These are phyloP conservation scores for Nowakowskiella sp. DNA, from an alignment of 192 early-diverging fungal species.

Conservation along the genomic window DNA sequence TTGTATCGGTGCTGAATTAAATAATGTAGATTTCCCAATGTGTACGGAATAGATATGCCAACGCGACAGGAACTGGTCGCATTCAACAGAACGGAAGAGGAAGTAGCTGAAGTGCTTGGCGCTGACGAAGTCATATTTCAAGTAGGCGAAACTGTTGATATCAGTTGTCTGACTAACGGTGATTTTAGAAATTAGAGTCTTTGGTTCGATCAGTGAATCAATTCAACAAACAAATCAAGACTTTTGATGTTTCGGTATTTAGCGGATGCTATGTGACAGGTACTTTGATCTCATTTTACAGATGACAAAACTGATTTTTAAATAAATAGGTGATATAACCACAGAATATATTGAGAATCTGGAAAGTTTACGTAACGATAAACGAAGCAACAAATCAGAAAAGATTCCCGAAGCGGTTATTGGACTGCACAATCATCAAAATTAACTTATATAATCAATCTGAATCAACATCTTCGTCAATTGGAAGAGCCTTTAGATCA, in stretches of 20 bases:
- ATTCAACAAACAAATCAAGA: conserved; percentile 73
- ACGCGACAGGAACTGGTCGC: conserved; percentile 88
- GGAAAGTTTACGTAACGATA: too few relatives aligned
- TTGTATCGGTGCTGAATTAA: background rate
- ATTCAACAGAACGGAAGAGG: conserved; percentile 62
- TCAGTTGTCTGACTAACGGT: background rate
- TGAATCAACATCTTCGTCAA: too few relatives aligned
- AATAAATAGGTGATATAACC: too few relatives aligned
- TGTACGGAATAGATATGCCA: conserved; percentile 99
- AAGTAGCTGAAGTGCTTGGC: conserved; percentile 81
- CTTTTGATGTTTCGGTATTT: conserved; percentile 97
- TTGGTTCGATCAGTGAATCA: conserved; percentile 74
- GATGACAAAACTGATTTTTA: too few relatives aligned
- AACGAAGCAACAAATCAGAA: too few relatives aligned
- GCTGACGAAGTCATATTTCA: conserved; percentile 96
- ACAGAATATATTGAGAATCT: too few relatives aligned
- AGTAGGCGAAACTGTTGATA: conserved; percentile 25
- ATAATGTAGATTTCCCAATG: conserved; percentile 73
- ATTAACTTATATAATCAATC: too few relatives aligned
- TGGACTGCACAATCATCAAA: too few relatives aligned
- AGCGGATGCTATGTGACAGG: conserved; percentile 90
- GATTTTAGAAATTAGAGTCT: conserved; percentile 60
- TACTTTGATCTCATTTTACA: background rate
- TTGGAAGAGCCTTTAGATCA: too few relatives aligned
- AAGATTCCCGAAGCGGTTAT: too few relatives aligned